phyloP scores from a whole-genome alignment of 163 green algal genomes.

The Coccomyxa subellipsoidea region DNA sequence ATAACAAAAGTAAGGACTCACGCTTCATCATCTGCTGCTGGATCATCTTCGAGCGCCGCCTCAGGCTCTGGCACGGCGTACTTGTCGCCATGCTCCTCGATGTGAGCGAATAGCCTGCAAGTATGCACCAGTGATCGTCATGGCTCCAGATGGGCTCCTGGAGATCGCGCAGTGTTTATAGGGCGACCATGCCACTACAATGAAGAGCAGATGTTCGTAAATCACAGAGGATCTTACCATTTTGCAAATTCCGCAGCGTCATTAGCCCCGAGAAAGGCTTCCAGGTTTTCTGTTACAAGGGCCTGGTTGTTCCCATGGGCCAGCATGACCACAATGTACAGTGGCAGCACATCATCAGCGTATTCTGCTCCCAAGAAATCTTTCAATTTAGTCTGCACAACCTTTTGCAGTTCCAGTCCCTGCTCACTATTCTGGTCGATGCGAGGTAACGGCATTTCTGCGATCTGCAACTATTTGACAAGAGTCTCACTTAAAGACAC shows the following conservation, averaged over 20 bases:
- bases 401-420: conserved; percentile 41
- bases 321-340: conserved; percentile 42
- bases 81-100: conserved; percentile 2
- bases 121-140: too few species aligned
- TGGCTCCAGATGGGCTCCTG: too few species aligned
- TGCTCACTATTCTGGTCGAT: conserved; percentile 33
- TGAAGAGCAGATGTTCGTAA: not conserved
- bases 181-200: too few species aligned
- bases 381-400: conserved; percentile 26
- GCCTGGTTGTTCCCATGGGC: conserved; percentile 25
- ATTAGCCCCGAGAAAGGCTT: conserved; percentile 1
- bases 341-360: conserved; percentile 29
- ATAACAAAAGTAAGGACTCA: not conserved
- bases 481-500: too few species aligned
- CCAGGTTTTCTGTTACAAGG: conserved; percentile 29
- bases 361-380: conserved; percentile 30
- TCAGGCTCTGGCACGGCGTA: not conserved
- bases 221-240: not conserved
- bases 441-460: not conserved
- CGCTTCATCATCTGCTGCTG: not conserved
- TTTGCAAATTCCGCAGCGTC: not conserved
- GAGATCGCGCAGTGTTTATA: too few species aligned
- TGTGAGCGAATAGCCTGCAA: conserved; percentile 5
- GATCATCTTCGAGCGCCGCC: not conserved
- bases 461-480: not conserved